A percentile compares a stretch with the other conserved stretches of the same genome.
These are phyloP conservation scores for Obelidium mucronatum DNA, from an alignment of 192 early-diverging fungal species.

Conservation along the genomic window DNA sequence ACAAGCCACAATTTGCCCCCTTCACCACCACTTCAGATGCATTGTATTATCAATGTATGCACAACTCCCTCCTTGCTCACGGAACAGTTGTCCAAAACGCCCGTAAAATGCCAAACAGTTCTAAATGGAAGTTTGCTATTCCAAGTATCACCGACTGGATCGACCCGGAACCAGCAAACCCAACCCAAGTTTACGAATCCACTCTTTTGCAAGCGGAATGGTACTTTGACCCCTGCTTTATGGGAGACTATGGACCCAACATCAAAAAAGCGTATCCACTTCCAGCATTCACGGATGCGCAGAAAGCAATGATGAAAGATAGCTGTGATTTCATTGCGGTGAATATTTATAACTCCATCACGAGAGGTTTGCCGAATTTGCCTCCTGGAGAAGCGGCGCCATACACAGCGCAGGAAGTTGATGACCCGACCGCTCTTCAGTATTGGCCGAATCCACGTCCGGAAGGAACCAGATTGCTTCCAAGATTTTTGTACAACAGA, in stretches of 20 bases:
- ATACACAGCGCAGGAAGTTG: background rate
- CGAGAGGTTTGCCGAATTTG: no score
- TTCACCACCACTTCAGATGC: constrained; percentile 13
- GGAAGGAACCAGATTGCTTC: constrained; percentile 1
- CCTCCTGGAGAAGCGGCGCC: no score
- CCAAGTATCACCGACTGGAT: constrained; percentile 35
- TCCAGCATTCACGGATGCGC: constrained; percentile 48
- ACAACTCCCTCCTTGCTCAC: constrained; percentile 30
- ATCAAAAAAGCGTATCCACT: no score
- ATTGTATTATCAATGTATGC: constrained; percentile 18
- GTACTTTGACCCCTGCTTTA: constrained; percentile 48
- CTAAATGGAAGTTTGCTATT: constrained; percentile 38
- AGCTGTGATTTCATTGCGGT: constrained; percentile 56
- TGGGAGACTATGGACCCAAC: constrained; percentile 39
- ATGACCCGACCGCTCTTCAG: background rate
- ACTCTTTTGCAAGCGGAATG: no score
- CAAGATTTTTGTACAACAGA: constrained; percentile 12
- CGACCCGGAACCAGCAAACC: constrained; percentile 20
- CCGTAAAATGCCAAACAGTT: constrained; percentile 11
- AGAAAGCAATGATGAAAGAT: constrained; percentile 44
- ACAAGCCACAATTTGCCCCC: constrained; percentile 15
- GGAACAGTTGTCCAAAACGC: constrained; percentile 36
- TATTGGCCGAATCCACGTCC: constrained; percentile 32
- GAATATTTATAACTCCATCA: constrained; percentile 45
- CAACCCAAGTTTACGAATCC: no score